Evolutionary conservation across 1,284 basidiomycete genomes (phyloP), one percentile per base, ranked within the genome.

Genomic region (Marasmius fiardii): DNA sequence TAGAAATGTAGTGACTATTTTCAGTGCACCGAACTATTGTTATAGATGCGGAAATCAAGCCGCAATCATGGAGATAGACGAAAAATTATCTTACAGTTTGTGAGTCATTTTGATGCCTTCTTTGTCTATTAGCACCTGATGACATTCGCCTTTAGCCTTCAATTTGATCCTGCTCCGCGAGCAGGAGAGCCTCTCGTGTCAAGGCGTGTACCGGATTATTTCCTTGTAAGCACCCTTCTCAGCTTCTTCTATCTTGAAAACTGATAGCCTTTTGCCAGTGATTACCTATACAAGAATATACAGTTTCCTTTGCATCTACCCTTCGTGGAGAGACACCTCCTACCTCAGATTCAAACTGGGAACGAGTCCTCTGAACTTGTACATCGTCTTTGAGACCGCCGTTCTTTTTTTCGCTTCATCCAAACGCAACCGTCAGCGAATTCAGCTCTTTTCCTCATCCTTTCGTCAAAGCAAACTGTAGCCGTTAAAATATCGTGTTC

Each of bases 21-120:
- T 98, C 79, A 98, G 95, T 61, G 96, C 96, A 65, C 96, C 96
- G 49, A 98, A 98, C 76, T 97, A 97, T 76, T 99, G 97, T 77
- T 99, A 99, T 81, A 85, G 97, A 71, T 99, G 97, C 72, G 96
- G 96, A 55, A 99, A 99, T 74, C 97, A 99, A 71, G 96, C 96
- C 49, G 97, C 97, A 50, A 99, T 99, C 72, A 97, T 99, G 90
- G 96, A 99, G 76, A 98, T 99, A 73, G 96, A 99, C 75, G 97
- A 99, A 82, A 95, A 95, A 80, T 80, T 95, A 83, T 92, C 92
- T 60, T 94, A 94, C 74, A 94, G 89, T 74, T 94, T 94, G 90
- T 91, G 65, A 56, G 89, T 80, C 62, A 61, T 50, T 55, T 53
- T 37, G 37, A 39, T 51, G 53, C 54, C 14, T 35, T 55, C 51